These are phyloP conservation scores for Talaromyces sp. DNA, from an alignment of 2,329 filamentous ascomycete species.

Conservation along the genomic window DNA sequence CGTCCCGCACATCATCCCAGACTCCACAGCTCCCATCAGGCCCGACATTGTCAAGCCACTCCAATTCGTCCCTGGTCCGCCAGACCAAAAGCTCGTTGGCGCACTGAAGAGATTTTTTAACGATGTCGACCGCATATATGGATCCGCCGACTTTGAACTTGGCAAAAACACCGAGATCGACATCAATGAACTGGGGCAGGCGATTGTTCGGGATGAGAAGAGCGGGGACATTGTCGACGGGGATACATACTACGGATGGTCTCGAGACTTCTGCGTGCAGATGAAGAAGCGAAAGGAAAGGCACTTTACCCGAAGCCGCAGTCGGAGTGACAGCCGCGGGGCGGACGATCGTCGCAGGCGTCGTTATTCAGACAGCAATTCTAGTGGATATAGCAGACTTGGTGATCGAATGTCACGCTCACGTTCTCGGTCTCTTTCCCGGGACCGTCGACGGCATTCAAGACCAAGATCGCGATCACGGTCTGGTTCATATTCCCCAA, in stretches of 20 bases:
- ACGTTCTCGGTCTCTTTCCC: constrained; percentile 24
- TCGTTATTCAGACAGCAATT: constrained; percentile 36
- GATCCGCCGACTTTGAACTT: constrained; percentile 43
- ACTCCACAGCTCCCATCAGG: constrained; percentile 70
- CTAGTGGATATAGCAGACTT: constrained; percentile 21
- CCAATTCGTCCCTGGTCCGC: constrained; percentile 64
- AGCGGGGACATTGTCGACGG: constrained; percentile 61
- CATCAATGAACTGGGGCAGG: constrained; percentile 71
- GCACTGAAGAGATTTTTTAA: constrained; percentile 68
- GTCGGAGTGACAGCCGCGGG: constrained; percentile 31
- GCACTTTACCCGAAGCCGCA: constrained; percentile 36
- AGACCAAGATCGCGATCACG: constrained; percentile 25
- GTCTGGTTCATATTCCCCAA: constrained; percentile 32
- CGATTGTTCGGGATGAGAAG: constrained; percentile 60
- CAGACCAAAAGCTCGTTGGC: constrained; percentile 59
- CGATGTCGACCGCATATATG: constrained; percentile 66
- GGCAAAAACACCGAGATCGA: constrained; percentile 53
- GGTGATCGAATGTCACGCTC: constrained; percentile 25
- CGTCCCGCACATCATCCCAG: constrained; percentile 71
- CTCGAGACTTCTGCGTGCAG: constrained; percentile 70
- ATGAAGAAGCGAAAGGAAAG: constrained; percentile 56
- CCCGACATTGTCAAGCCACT: constrained; percentile 67
- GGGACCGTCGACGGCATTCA: constrained; percentile 17
- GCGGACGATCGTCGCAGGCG: constrained; percentile 27
- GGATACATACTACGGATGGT: constrained; percentile 87